These are phyloP conservation scores for Ulmus americana DNA, from an alignment of 331 rosid genomes.

Conservation along the genomic window DNA sequence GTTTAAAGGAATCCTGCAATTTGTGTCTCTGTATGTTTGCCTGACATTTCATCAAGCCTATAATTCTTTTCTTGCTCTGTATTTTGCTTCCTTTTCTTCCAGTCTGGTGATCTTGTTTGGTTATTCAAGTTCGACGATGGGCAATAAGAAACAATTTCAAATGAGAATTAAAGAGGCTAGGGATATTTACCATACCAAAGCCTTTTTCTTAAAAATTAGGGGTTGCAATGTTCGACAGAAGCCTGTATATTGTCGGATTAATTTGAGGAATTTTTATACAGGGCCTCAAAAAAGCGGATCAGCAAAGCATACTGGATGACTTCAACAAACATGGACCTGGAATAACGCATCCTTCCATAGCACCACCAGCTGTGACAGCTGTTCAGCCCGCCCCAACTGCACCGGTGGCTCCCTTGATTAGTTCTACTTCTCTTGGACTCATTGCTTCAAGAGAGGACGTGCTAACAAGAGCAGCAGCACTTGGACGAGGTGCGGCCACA, in stretches of 20 bases:
- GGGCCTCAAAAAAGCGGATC: slow-evolving; percentile 88
- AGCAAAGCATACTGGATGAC: slow-evolving; percentile 84
- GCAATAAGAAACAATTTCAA: neutral
- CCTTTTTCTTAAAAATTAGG: neutral
- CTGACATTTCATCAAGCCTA: neutral
- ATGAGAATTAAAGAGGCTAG: neutral
- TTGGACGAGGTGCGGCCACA: slow-evolving; percentile 97
- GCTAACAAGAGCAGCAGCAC: slow-evolving; percentile 90
- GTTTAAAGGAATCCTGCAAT: neutral
- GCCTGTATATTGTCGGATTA: neutral
- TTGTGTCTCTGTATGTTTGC: neutral
- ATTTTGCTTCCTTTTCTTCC: neutral
- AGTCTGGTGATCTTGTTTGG: neutral
- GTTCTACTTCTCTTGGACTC: slow-evolving; percentile 50
- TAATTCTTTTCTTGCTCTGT: neutral
- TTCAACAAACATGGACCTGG: slow-evolving; percentile 86
- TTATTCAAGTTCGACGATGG: neutral
- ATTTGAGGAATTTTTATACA: slow-evolving; percentile 32
- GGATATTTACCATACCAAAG: too few relatives aligned
- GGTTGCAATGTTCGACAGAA: neutral
- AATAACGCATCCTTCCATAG: slow-evolving; percentile 58
- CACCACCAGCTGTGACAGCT: slow-evolving; percentile 41
- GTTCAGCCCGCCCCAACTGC: slow-evolving; percentile 25
- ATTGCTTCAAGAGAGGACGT: slow-evolving; percentile 74
- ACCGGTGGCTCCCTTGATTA: slow-evolving; percentile 45